These are phyloP conservation scores for Macadamia tetraphylla DNA, from an alignment of 164 flowering plant species.

Conservation along the genomic window DNA sequence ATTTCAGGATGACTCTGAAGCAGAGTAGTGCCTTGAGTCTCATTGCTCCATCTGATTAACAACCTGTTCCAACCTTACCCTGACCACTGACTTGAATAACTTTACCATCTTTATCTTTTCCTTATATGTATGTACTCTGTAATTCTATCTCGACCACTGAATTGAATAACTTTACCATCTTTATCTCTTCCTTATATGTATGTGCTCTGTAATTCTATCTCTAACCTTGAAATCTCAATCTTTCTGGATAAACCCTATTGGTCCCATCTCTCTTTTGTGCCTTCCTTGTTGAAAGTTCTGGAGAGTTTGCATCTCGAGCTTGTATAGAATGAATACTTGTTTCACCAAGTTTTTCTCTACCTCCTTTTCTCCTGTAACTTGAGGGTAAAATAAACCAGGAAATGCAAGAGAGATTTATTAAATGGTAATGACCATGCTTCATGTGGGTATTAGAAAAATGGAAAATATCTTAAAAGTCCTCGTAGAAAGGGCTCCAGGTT, in stretches of 20 bases:
- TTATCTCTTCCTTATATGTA: constrained; percentile 1
- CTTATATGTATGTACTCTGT: constrained; percentile 1
- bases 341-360: constrained; percentile 9
- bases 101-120: not conserved
- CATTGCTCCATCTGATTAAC: not conserved
- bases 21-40: not conserved
- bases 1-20: not conserved
- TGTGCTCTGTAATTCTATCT: not conserved
- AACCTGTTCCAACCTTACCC: not conserved
- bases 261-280: constrained; percentile 5
- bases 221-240: constrained; percentile 8
- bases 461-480: too few relatives aligned
- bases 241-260: constrained; percentile 26
- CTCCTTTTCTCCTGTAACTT: constrained; percentile 17
- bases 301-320: constrained; percentile 4
- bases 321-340: constrained; percentile 9
- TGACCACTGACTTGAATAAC: not conserved
- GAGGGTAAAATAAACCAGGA: not conserved
- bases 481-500: too few relatives aligned
- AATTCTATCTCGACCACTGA: constrained; percentile 6
- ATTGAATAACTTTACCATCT: not conserved
- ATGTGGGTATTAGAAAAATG: too few relatives aligned
- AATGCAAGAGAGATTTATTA: too few relatives aligned
- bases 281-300: constrained; percentile 5
- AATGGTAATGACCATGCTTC: too few relatives aligned